Base-by-base conservation (phyloP, 2,329 filamentous ascomycete genomes). In the Diaporthe sp. region DNA sequence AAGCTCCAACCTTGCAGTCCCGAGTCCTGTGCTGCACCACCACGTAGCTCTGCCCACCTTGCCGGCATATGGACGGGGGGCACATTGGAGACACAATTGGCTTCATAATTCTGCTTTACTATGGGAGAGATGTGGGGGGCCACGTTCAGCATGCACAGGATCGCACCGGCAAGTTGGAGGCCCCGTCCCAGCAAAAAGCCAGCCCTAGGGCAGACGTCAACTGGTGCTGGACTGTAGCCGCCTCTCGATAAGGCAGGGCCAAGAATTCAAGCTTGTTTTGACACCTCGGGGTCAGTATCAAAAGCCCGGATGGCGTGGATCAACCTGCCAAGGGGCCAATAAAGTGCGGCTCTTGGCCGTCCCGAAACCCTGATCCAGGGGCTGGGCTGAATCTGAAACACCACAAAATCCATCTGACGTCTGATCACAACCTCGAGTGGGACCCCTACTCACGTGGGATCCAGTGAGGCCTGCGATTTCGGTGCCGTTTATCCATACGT, bases 351-450 rank as follows among this genome's bases (percentile, higher is more conserved):
- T 55, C 44, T 56, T 53, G 47, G 59, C 70, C 61, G 39, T 55
- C 63, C 63, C 63, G 63, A 68, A 72, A 72, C 35, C 70, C 42
- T 58, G 69, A 70, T 47, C 53, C 65, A 61, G 72, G 55, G 66
- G 72, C 47, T 56, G 56, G 66, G 72, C 66, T 63, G 58, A 65
- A 71, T 65, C 32, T 73, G 72, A 73, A 73, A 73, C 72, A 73
- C 66, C n/a, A 73, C 72, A 55, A 56, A 66, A 42, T 51, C 51
- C 51, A 32, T 69, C 58, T 73, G 72, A 71, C 55, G 70, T 68
- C 72, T 59, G 55, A 71, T 32, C 66, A 30, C 37, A 37, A 59
- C 72, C 25, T 71, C 55, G 17, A 19, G 47, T 66, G 63, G 63
- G 47, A 37, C 59, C 39, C 22, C 32, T 25, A 50, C n/a, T 51